A percentile compares a stretch with the other conserved stretches of the same genome.
phyloP scores from a whole-genome alignment of 495 filamentous ascomycete species.

The Rostrohypoxylon terebratum region DNA sequence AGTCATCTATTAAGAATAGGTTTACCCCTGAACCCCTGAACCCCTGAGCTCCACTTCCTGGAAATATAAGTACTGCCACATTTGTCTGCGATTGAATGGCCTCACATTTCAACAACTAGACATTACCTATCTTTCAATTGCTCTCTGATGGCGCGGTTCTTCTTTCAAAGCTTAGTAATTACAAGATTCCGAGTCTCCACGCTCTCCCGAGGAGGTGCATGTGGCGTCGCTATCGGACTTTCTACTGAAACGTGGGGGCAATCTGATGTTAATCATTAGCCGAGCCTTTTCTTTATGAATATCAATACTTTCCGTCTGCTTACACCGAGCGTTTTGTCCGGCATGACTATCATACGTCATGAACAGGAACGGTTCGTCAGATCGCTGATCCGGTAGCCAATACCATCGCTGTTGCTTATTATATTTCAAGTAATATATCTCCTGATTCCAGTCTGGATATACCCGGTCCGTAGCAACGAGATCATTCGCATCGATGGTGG shows the following conservation, averaged over 20 bases:
- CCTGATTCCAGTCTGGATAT: constrained; percentile 24
- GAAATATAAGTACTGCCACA: not conserved
- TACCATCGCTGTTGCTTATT: constrained; percentile 20
- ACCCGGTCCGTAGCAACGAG: constrained; percentile 26
- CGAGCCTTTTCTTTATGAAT: not conserved
- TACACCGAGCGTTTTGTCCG: constrained; percentile 24
- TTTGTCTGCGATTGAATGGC: too few species aligned
- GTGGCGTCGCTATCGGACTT: not conserved
- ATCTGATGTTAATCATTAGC: constrained; percentile 3
- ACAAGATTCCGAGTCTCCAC: constrained; percentile 15
- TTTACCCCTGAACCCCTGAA: not conserved
- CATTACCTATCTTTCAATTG: too few species aligned
- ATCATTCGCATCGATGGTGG: constrained; percentile 15
- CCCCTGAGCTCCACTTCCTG: not conserved
- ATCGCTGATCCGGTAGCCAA: constrained; percentile 24
- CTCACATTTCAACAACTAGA: too few species aligned
- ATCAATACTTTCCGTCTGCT: not conserved
- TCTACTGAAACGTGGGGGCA: constrained; percentile 26
- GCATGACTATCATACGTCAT: constrained; percentile 25
- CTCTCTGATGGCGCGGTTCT: too few species aligned
- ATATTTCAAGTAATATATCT: constrained; percentile 25
- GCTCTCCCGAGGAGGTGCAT: constrained; percentile 17
- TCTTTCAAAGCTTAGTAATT: too few species aligned
- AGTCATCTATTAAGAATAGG: not conserved
- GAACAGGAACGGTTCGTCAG: constrained; percentile 17